Base-by-base conservation (phyloP, 169 alveolate species). In the Cytauxzoon felis region DNA sequence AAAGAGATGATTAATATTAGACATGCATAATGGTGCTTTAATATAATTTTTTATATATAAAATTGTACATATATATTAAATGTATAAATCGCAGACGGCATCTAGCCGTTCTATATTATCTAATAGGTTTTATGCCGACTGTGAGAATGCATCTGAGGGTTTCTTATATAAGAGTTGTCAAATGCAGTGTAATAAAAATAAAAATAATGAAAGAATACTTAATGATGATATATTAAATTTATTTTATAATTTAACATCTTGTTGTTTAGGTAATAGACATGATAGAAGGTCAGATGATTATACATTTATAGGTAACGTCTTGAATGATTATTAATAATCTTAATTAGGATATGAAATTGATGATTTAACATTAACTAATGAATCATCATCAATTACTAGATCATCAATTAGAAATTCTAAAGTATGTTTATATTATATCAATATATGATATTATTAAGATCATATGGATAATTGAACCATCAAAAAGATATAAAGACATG, bases 131-230 rank as follows among this genome's bases (percentile, higher is more conserved):
- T 73, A 63, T 45, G 84, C 54, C 4, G 78, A 73, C 30, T 58
- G 71, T 63, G 79, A 73, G 48, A 63, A 66, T 45, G 84, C 78
- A 45, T 73, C 84, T 49, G 84, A 73, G 57, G 61, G 60, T 49
- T 73, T 73, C 61, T 41, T 73, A 38, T 47, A 52, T 30, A 58
- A 68, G 24, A 68, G 65, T 5, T 33, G 60, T 4, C 59, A 30
- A 11, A 23, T 36, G 26, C 5, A 5, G 23, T 32, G 40, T 40
- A 48, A 62, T 33, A 48, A 34, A 11, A 18, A 38, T 27, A 13
- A 11, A 4, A 38, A 48, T 26, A 38, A 33, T 27, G 34, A 21
- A 13, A 24, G 38, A 4, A 27, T 29, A 48, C 40, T 64, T 30
- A 43, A 47, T 2, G 26, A 26, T n/a, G 29, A 33, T 23, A 23